Evolutionary conservation across 2,329 filamentous ascomycete species (phyloP).

Genomic region (Fusarium sp.): DNA sequence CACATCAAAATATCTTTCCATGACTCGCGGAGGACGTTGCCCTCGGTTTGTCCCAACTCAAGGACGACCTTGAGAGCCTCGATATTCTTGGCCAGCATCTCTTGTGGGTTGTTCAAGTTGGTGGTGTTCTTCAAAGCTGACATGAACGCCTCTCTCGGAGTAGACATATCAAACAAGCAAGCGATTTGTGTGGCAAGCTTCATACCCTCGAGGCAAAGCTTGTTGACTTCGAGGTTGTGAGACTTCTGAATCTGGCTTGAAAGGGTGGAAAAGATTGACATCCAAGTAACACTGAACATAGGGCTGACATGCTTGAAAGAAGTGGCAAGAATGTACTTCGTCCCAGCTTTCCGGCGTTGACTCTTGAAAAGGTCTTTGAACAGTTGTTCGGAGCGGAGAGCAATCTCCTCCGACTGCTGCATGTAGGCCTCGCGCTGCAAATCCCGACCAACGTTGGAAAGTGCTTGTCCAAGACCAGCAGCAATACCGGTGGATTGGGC

Average conservation of each 20-base stretch:
- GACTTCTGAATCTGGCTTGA: slow-evolving; percentile 94
- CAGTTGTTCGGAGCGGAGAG: slow-evolving; percentile 77
- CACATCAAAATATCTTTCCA: slow-evolving; percentile 97
- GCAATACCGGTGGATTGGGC: slow-evolving; percentile 76
- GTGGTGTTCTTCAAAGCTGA: slow-evolving; percentile 93
- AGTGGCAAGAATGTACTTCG: slow-evolving; percentile 89
- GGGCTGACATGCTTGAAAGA: slow-evolving; percentile 95
- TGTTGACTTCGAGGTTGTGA: slow-evolving; percentile 91
- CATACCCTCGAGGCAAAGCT: slow-evolving; percentile 93
- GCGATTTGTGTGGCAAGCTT: slow-evolving; percentile 93
- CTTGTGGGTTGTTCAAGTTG: slow-evolving; percentile 93
- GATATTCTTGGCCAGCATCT: slow-evolving; percentile 96
- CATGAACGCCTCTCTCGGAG: slow-evolving; percentile 94
- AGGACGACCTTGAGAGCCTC: slow-evolving; percentile 92
- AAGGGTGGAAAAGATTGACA: slow-evolving; percentile 96
- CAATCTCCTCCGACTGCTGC: slow-evolving; percentile 94
- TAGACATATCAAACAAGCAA: slow-evolving; percentile 91
- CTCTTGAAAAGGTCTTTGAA: slow-evolving; percentile 94
- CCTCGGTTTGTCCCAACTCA: slow-evolving; percentile 92
- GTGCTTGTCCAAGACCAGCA: slow-evolving; percentile 85
- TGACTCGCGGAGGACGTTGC: slow-evolving; percentile 86
- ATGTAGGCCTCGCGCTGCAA: slow-evolving; percentile 92
- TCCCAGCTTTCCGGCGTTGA: slow-evolving; percentile 78
- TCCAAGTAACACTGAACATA: slow-evolving; percentile 99
- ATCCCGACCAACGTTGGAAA: slow-evolving; percentile 92